Conservation (phyloP, 2,329 filamentous ascomycete species). For the Pestalotiopsis sp. region DNA sequence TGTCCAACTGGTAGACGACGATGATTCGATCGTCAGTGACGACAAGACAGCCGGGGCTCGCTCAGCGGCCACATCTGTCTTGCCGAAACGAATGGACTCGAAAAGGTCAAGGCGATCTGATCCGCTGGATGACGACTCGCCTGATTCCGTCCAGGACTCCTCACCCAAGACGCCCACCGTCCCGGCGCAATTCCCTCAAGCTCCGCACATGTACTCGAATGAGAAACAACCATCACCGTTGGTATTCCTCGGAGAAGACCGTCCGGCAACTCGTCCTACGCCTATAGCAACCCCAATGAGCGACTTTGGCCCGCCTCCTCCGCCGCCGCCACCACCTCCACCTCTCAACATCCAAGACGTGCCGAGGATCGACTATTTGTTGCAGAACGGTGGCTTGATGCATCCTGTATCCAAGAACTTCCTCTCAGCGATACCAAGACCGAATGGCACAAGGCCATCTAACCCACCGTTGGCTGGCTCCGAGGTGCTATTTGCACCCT, state of each 20-base stretch:
- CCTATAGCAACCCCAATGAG: constrained; percentile 44
- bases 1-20: constrained; percentile 29
- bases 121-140: constrained; percentile 52
- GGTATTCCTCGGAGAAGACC: constrained; percentile 39
- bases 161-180: constrained; percentile 66
- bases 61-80: constrained; percentile 36
- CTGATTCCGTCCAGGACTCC: constrained; percentile 52
- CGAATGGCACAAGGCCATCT: constrained; percentile 59
- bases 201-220: constrained; percentile 42
- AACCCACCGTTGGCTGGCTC: constrained; percentile 69
- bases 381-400: constrained; percentile 83
- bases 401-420: constrained; percentile 75
- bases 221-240: constrained; percentile 40
- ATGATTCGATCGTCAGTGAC: constrained; percentile 34
- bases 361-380: constrained; percentile 87
- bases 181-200: constrained; percentile 51
- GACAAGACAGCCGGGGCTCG: constrained; percentile 32
- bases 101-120: constrained; percentile 32
- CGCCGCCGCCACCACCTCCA: constrained; percentile 74
- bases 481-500: constrained; percentile 78
- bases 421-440: constrained; percentile 64
- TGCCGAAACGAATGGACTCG: constrained; percentile 37
- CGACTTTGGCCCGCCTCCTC: constrained; percentile 49
- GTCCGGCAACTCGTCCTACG: constrained; percentile 36
- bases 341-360: constrained; percentile 71